Evolutionary conservation across 345 rosid genomes (phyloP).

Genomic region (Limnanthes douglasii): DNA sequence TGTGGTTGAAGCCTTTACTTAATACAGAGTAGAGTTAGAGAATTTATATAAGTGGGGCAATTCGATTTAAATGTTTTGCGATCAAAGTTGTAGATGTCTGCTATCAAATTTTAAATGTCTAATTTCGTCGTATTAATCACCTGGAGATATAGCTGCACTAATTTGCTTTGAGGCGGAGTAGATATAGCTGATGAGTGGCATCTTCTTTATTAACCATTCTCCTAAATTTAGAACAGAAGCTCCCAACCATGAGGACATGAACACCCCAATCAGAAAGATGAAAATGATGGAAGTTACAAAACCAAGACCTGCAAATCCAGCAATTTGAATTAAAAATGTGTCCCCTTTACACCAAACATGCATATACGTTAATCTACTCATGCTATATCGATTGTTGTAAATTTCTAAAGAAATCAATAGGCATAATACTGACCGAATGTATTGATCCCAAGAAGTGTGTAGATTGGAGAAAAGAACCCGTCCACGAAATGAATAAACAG

Average conservation of each 20-base stretch:
- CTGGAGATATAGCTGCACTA: conserved; percentile 67
- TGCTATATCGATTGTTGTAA: not conserved
- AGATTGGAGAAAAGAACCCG: conserved; percentile 64
- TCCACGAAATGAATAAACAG: conserved; percentile 65
- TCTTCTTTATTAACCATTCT: conserved; percentile 70
- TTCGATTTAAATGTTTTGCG: too few relatives aligned
- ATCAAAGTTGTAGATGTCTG: too few relatives aligned
- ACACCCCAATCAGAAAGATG: conserved; percentile 53
- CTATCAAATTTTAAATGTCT: too few relatives aligned
- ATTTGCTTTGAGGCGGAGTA: conserved; percentile 75
- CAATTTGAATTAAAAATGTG: not conserved
- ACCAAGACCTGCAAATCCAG: conserved; percentile 35
- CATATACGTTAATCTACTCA: too few relatives aligned
- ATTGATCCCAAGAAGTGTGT: conserved; percentile 48
- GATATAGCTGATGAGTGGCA: conserved; percentile 57
- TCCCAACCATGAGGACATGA: conserved; percentile 72
- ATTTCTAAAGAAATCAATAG: not conserved
- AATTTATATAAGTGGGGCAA: not conserved
- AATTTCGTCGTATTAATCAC: too few relatives aligned
- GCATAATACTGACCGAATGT: conserved; percentile 34
- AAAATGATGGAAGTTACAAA: conserved; percentile 65
- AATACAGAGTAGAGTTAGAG: not conserved
- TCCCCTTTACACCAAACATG: too few relatives aligned
- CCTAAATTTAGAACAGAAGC: conserved; percentile 60
- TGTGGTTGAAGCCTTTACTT: not conserved